A percentile compares a stretch with the other conserved stretches of the same genome.
These are phyloP conservation scores for Prasinococcaceae sp. DNA, from an alignment of 139 green algal species.

Conservation along the genomic window DNA sequence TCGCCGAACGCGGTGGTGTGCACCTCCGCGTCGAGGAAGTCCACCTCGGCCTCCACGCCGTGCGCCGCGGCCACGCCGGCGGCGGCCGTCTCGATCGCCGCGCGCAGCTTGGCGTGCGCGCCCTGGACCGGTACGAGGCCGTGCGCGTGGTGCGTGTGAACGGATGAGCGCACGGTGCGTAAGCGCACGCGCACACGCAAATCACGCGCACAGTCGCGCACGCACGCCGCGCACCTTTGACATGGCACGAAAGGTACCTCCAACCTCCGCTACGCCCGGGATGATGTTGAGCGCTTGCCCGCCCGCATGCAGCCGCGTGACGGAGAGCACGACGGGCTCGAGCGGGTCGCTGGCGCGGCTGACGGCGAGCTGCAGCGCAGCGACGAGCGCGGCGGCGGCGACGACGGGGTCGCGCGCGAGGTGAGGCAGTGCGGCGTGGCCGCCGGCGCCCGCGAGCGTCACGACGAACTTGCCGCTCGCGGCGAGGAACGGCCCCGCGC, in stretches of 20 bases:
- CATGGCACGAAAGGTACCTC: conserved; percentile 52
- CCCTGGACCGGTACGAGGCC: neutral
- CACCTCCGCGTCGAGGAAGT: conserved; percentile 39
- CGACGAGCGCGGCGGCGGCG: conserved; percentile 43
- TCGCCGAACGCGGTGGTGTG: conserved; percentile 71
- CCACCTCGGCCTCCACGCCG: conserved; percentile 48
- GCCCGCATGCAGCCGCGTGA: conserved; percentile 52
- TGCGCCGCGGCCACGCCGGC: conserved; percentile 26
- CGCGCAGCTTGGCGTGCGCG: neutral
- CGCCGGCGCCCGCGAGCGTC: conserved; percentile 33
- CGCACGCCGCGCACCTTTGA: conserved; percentile 23
- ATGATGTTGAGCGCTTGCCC: conserved; percentile 70
- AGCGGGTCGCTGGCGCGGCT: conserved; percentile 64
- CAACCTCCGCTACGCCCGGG: conserved; percentile 42
- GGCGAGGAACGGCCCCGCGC: conserved; percentile 63
- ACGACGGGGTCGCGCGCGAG: conserved; percentile 59
- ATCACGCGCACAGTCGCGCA: too few relatives aligned
- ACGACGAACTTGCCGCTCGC: conserved; percentile 44
- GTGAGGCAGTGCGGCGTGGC: conserved; percentile 77
- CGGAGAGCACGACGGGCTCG: conserved; percentile 56
- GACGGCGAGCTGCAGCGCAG: conserved; percentile 64
- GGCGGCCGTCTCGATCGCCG: conserved; percentile 25
- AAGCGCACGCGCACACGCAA: too few relatives aligned
- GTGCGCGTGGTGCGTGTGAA: neutral
- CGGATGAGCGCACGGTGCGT: too few relatives aligned